phyloP scores from a whole-genome alignment of 495 filamentous ascomycete genomes.

The Daldinia decipiens region DNA sequence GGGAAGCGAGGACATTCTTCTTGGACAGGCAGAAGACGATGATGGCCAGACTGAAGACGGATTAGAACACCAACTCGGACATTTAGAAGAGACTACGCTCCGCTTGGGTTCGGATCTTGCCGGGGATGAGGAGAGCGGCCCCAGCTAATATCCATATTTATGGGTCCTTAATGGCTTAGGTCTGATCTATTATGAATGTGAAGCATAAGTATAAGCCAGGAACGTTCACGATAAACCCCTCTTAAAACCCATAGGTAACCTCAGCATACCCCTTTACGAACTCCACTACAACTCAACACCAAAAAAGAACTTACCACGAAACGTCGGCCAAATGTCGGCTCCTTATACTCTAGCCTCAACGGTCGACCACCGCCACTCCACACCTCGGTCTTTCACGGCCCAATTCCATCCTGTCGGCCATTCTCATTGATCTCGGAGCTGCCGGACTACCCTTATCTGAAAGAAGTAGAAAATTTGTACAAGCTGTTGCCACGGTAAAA shows the following conservation, averaged over 20 bases:
- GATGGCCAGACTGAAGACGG: constrained; percentile 41
- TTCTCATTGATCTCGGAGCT: constrained; percentile 26
- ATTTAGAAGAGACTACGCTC: constrained; percentile 18
- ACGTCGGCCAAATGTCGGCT: constrained; percentile 45
- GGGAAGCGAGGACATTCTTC: constrained; percentile 61
- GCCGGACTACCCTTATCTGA: constrained; percentile 25
- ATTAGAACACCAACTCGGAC: constrained; percentile 26
- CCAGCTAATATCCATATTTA: constrained; percentile 28
- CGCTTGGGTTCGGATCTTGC: constrained; percentile 34
- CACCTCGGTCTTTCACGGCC: constrained; percentile 43
- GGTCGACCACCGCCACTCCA: constrained; percentile 40
- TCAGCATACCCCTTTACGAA: constrained; percentile 9
- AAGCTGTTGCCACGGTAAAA: constrained; percentile 17
- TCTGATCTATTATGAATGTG: constrained; percentile 21
- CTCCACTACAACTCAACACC: constrained; percentile 39
- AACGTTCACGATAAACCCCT: constrained; percentile 24
- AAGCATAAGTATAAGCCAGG: constrained; percentile 14
- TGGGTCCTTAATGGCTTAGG: constrained; percentile 24
- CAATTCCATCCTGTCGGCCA: constrained; percentile 36
- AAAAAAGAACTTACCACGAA: constrained; percentile 26
- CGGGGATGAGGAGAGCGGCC: constrained; percentile 23
- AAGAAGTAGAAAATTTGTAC: constrained; percentile 19
- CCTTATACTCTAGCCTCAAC: constrained; percentile 38
- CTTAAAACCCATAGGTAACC: constrained; percentile 15
- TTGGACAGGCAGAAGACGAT: constrained; percentile 51